Evolutionary conservation across 2,329 filamentous ascomycete genomes (phyloP).

Genomic region (Graphium sp.): DNA sequence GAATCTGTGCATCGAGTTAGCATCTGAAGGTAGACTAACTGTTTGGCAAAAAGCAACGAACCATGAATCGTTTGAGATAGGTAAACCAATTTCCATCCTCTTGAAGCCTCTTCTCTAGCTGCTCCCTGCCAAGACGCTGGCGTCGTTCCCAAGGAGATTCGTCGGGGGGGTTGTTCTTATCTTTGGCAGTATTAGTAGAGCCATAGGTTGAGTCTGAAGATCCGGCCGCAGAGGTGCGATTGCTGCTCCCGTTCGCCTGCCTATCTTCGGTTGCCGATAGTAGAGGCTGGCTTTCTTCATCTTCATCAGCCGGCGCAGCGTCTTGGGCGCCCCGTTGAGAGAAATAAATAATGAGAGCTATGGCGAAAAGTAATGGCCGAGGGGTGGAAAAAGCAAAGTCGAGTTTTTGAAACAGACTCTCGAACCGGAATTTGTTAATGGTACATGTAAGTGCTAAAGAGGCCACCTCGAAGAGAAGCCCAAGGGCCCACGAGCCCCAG

Average conservation of each 20-base stretch:
- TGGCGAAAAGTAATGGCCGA: constrained; percentile 6
- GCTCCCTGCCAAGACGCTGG: constrained; percentile 33
- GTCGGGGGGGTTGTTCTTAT: constrained; percentile 15
- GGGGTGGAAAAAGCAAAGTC: constrained; percentile 6
- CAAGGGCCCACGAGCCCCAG: constrained; percentile 43
- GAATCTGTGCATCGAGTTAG: constrained; percentile 28
- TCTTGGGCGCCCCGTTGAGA: constrained; percentile 3
- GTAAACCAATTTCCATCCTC: constrained; percentile 62
- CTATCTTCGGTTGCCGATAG: constrained; percentile 16
- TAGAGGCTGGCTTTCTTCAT: constrained; percentile 42
- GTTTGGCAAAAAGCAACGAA: too few species aligned
- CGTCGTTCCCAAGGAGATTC: constrained; percentile 32
- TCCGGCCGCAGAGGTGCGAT: neutral
- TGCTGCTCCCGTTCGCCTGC: neutral
- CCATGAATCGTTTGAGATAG: constrained; percentile 58
- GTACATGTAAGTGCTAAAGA: too few species aligned
- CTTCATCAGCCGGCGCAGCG: constrained; percentile 11
- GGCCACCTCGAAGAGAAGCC: constrained; percentile 37
- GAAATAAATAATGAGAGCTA: constrained; percentile 5
- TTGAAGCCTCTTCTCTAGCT: constrained; percentile 49
- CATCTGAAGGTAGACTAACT: too few species aligned
- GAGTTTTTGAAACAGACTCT: too few species aligned
- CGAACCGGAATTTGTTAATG: too few species aligned
- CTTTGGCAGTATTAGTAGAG: constrained; percentile 19
- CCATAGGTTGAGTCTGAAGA: constrained; percentile 17